Evolutionary conservation across 768 basidiomycete species (phyloP), one percentile per base, ranked within the genome.

Genomic region (Auricularia sp.): DNA sequence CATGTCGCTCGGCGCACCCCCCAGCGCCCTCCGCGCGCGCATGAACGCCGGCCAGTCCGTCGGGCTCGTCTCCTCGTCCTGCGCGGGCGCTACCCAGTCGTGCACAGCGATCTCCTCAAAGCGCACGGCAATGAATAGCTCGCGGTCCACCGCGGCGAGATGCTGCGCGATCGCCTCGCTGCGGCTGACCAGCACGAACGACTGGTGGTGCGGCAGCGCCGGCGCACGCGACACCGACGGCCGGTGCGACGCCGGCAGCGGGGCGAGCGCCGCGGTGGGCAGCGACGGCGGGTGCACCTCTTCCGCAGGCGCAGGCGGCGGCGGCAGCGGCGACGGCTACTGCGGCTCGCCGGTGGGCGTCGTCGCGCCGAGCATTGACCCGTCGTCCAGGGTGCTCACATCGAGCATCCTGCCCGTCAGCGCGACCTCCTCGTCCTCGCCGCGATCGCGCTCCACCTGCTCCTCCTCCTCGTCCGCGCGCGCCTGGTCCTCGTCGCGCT

Each of bases 81-180:
- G 87, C 64, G 83, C 79, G 61, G 82, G 80, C 8, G 80, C 79
- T 73, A 81, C 79, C 87, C 87, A 89, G 45, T 89, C 85, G 54
- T 67, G 65, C 61, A 85, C 82, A 66, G 92, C 85, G 21, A 94
- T 80, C 70, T 96, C 94, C 70, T 94, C 91, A 71, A 94, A 94
- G 69, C 87, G 88, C 73, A 96, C 81, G 13, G 83, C 82, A 74
- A 90, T 85, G 73, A 94, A 92, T 64, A 95, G 76, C 69, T 95
- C 92, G 34, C 90, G 82, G 68, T 96, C 93, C 68, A 96, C 92
- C 82, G 92, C 87, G 7, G 88, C 82, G 70, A 95, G 90, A 69
- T 94, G 90, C 63, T 86, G 81, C 1, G 88, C 89, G 39, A 97
- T 73, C 4, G 75, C 75, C 44, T 84, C 83, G 1, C 89, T 83